These are phyloP conservation scores for Chaetomiaceae sp. DNA, from an alignment of 2,329 filamentous ascomycete genomes.

Conservation along the genomic window DNA sequence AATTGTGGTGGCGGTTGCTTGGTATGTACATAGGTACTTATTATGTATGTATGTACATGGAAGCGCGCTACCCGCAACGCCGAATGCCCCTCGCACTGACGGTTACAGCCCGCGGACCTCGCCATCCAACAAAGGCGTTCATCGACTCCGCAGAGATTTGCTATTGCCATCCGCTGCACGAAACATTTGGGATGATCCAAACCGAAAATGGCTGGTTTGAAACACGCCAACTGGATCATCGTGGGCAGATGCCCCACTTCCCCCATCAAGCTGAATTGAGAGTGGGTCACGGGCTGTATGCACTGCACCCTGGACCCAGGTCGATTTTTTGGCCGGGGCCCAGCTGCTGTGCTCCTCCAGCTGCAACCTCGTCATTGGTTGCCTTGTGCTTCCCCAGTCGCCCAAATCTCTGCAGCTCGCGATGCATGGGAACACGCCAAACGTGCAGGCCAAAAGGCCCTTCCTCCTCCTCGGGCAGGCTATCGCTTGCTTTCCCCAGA, in stretches of 20 bases:
- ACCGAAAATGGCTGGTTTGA: neutral
- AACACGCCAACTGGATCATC: neutral
- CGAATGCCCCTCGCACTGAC: too few species aligned
- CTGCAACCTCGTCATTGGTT: constrained; percentile 13
- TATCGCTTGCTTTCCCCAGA: neutral
- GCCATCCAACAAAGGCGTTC: neutral
- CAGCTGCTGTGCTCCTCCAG: neutral
- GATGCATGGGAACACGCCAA: neutral
- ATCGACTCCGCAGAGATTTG: too few species aligned
- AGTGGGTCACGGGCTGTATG: neutral
- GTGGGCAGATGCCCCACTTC: neutral
- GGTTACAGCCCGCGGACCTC: too few species aligned
- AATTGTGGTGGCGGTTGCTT: too few species aligned
- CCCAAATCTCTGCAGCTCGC: constrained; percentile 1
- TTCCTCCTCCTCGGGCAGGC: neutral
- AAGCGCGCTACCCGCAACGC: neutral
- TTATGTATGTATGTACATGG: too few species aligned
- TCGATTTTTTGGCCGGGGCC: neutral
- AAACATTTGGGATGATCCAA: too few species aligned
- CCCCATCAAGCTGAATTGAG: constrained; percentile 2
- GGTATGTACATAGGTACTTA: too few species aligned
- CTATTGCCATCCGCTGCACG: too few species aligned
- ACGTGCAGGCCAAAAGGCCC: neutral
- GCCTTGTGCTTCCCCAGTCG: constrained; percentile 7
- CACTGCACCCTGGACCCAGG: neutral